These are phyloP conservation scores for Pulveroboletus sp. DNA, from an alignment of 768 basidiomycete species.

Conservation along the genomic window DNA sequence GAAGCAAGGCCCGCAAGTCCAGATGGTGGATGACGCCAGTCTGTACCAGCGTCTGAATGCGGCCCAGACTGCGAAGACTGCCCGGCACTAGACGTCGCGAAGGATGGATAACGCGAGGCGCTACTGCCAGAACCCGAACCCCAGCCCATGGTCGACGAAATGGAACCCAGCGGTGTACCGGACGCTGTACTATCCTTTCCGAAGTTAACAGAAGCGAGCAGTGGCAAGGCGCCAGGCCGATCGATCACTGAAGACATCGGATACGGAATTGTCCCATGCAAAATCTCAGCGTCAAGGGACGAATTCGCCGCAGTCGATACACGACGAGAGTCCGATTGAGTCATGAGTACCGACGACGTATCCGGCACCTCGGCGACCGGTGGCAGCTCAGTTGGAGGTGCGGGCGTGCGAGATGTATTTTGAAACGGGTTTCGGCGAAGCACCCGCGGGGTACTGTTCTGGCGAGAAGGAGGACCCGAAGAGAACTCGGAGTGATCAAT, in stretches of 20 bases:
- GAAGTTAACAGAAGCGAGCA: conserved; percentile 26
- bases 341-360: background rate
- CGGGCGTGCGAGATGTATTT: background rate
- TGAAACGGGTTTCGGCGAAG: conserved; percentile 12
- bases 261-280: conserved; percentile 7
- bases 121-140: conserved; percentile 14
- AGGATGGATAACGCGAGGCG: conserved; percentile 27
- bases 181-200: conserved; percentile 20
- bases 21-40: conserved; percentile 24
- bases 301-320: conserved; percentile 4
- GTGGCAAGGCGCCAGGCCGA: conserved; percentile 5
- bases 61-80: conserved; percentile 6
- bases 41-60: conserved; percentile 12
- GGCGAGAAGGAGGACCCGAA: conserved; percentile 2
- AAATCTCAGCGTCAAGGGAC: conserved; percentile 7
- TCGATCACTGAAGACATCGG: conserved; percentile 7
- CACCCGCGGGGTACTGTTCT: background rate
- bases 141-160: conserved; percentile 11
- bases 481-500: conserved; percentile 9
- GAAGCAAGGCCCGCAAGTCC: conserved; percentile 20
- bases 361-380: conserved; percentile 20
- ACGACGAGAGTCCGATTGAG: background rate
- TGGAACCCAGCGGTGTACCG: conserved; percentile 12
- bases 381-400: conserved; percentile 2
- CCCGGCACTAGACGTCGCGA: conserved; percentile 17